phyloP scores from a whole-genome alignment of 306 rosid genomes.

The Glycine soja region DNA sequence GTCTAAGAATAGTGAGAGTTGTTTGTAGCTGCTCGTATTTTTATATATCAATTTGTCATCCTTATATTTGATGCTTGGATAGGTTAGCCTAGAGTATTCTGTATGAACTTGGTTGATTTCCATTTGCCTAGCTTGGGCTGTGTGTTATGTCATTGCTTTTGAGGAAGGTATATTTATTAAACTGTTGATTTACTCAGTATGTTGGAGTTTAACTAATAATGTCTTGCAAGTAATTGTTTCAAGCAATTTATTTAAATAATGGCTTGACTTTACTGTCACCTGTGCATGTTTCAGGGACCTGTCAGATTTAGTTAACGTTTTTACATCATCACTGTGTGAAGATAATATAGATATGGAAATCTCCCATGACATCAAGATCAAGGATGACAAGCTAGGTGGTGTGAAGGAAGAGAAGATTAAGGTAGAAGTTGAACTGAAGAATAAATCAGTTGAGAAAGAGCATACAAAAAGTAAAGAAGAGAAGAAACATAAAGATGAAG shows the following conservation, averaged over 20 bases:
- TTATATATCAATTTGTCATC: background rate
- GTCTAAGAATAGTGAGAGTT: background rate
- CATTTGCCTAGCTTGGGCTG: conserved; percentile 4
- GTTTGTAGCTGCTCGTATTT: background rate
- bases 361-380: conserved; percentile 46
- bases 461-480: conserved; percentile 44
- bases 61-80: conserved; percentile 1
- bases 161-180: background rate
- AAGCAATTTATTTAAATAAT: conserved; percentile 17
- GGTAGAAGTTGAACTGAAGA: conserved; percentile 55
- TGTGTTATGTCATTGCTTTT: background rate
- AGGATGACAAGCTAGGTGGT: conserved; percentile 46
- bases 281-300: conserved; percentile 35
- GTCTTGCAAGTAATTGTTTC: background rate
- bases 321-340: conserved; percentile 27
- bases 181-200: conserved; percentile 5
- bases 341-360: conserved; percentile 59
- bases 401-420: conserved; percentile 52
- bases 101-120: background rate
- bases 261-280: conserved; percentile 22
- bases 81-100: background rate
- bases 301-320: conserved; percentile 25
- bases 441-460: conserved; percentile 52
- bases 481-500: conserved; percentile 52
- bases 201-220: conserved; percentile 27